phyloP scores from a whole-genome alignment of 2,329 filamentous ascomycete genomes.

The Lizonia empirigonia region DNA sequence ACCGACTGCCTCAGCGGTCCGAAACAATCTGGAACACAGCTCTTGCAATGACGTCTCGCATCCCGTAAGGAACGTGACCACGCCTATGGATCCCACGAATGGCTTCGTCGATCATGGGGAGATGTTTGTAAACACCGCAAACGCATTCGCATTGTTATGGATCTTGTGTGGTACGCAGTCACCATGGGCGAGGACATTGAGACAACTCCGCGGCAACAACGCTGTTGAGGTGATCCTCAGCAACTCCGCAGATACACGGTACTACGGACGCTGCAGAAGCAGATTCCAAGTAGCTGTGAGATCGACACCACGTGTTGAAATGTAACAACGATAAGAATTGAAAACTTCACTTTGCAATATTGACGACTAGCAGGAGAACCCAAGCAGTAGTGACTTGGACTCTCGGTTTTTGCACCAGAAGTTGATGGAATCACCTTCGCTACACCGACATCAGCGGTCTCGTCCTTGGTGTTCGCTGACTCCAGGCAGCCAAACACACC shows the following conservation, averaged over 20 bases:
- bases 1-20: constrained; percentile 6
- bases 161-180: background rate
- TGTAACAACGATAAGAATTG: too few species aligned
- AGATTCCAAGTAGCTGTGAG: background rate
- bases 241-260: background rate
- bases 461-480: background rate
- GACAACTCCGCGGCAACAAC: background rate
- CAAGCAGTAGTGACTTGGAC: background rate
- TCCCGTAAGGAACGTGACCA: constrained; percentile 1
- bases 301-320: too few species aligned
- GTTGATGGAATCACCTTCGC: background rate
- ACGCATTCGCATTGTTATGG: background rate
- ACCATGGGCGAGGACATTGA: background rate
- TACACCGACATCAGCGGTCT: background rate
- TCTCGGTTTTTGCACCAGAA: background rate
- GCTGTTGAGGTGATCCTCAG: background rate
- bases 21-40: constrained; percentile 38
- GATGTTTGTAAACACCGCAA: background rate
- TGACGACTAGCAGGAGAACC: background rate
- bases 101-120: background rate
- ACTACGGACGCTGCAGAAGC: background rate
- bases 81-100: background rate
- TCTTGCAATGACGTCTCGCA: constrained; percentile 29
- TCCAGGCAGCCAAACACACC: background rate
- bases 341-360: background rate